phyloP scores from a whole-genome alignment of 176 grass and related monocot species.

The Panicum miliaceum region DNA sequence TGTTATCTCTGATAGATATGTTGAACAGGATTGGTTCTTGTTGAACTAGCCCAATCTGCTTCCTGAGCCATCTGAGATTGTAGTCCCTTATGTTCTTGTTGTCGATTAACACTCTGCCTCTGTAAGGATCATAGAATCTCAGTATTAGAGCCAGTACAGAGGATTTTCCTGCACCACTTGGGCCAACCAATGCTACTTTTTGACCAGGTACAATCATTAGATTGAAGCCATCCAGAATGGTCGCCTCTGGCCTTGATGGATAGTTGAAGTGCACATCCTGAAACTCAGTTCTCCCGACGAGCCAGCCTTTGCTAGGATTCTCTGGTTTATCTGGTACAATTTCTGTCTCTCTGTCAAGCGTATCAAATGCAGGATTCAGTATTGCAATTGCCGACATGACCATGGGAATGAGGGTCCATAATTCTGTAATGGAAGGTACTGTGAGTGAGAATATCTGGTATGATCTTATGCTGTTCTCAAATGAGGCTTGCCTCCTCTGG shows the following conservation, averaged over 20 bases:
- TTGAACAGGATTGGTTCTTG: constrained; percentile 65
- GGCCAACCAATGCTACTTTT: constrained; percentile 62
- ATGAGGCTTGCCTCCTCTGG: constrained; percentile 45
- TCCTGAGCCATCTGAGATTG: constrained; percentile 56
- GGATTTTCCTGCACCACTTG: constrained; percentile 71
- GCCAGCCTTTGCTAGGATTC: constrained; percentile 30
- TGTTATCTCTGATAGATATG: constrained; percentile 60
- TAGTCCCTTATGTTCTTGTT: constrained; percentile 51
- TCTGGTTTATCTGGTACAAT: constrained; percentile 60
- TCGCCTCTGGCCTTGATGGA: constrained; percentile 56
- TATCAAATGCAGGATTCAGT: constrained; percentile 59
- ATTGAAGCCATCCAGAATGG: constrained; percentile 51
- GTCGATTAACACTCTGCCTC: constrained; percentile 51
- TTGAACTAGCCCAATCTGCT: constrained; percentile 59
- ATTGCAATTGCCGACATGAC: constrained; percentile 60
- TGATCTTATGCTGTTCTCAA: constrained; percentile 53
- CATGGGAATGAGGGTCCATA: constrained; percentile 68
- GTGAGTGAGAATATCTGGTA: constrained; percentile 75
- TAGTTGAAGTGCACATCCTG: constrained; percentile 58
- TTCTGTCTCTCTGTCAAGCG: constrained; percentile 61
- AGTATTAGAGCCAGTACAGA: constrained; percentile 56
- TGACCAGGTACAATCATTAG: constrained; percentile 55
- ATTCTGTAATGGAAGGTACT: constrained; percentile 65
- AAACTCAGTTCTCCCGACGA: constrained; percentile 51
- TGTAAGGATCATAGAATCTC: constrained; percentile 65